A percentile compares a stretch with the other conserved stretches of the same genome.
These are phyloP conservation scores for Pseudoscleropodium purum DNA, from an alignment of 225 moss, liverwort and hornwort species.

Conservation along the genomic window DNA sequence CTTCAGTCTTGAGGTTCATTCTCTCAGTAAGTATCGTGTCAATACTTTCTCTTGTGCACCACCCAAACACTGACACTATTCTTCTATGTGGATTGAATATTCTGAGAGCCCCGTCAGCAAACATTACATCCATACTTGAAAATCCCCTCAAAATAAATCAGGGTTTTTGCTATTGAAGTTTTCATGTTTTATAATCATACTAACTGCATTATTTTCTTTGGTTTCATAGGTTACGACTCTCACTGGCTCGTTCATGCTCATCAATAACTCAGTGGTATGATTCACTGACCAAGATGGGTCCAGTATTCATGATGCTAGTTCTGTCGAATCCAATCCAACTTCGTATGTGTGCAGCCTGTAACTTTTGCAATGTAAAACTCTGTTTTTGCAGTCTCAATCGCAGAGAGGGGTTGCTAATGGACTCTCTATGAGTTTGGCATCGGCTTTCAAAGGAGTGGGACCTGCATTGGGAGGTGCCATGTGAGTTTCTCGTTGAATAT, in stretches of 20 bases:
- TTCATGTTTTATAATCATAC: neutral
- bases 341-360: neutral
- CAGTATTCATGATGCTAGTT: neutral
- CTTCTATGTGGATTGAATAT: neutral
- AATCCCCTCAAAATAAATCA: neutral
- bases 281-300: neutral
- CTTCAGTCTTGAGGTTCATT: slow-evolving; percentile 20
- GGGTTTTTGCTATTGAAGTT: neutral
- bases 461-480: slow-evolving; percentile 16
- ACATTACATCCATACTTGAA: neutral
- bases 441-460: slow-evolving; percentile 1
- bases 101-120: neutral
- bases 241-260: slow-evolving; percentile 16
- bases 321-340: neutral
- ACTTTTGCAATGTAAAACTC: neutral
- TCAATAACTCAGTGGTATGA: slow-evolving; percentile 24
- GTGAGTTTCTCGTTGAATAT: neutral
- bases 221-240: slow-evolving; percentile 5
- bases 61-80: neutral
- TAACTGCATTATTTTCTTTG: neutral
- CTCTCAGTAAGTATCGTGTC: neutral
- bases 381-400: neutral
- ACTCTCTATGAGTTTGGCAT: slow-evolving; percentile 14
- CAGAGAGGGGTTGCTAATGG: slow-evolving; percentile 9
- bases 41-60: neutral